Evolutionary conservation across 805 yeast species (phyloP).

Genomic region (Ogataea pini): DNA sequence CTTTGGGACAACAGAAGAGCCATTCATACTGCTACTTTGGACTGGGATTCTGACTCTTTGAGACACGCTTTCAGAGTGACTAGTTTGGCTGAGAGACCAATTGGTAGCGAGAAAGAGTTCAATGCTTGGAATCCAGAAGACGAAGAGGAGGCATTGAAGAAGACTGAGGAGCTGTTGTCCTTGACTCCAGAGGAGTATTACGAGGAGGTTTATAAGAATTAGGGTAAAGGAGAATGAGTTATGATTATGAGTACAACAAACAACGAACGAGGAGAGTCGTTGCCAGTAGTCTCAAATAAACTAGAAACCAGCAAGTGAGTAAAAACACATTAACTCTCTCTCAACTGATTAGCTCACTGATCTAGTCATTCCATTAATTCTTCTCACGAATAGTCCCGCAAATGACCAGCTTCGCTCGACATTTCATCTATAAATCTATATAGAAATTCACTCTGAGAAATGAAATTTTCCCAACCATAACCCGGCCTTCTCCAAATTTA

Average conservation of each 20-base stretch:
- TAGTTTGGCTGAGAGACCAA: constrained; percentile 71
- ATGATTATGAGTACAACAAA: not conserved
- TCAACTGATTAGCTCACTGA: no score
- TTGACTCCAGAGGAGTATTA: constrained; percentile 26
- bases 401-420: not conserved
- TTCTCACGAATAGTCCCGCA: no score
- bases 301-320: no score
- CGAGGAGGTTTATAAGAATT: constrained; percentile 10
- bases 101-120: constrained; percentile 34
- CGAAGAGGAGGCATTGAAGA: constrained; percentile 22
- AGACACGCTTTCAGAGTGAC: constrained; percentile 78
- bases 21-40: constrained; percentile 67
- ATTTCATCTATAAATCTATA: no score
- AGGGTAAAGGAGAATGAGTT: not conserved
- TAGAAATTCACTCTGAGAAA: no score
- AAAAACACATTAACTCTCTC: no score
- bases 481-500: no score
- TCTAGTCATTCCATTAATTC: no score
- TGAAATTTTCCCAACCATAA: no score
- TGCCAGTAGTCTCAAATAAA: no score
- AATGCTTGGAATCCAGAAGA: constrained; percentile 35
- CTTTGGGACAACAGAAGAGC: constrained; percentile 80
- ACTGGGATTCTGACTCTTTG: constrained; percentile 65
- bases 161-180: constrained; percentile 18
- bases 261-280: not conserved